Percentiles rank a stretch among this genome's conserved stretches.
These are phyloP conservation scores for Solanum hybrid DNA, from an alignment of 305 asterid species.

Conservation along the genomic window DNA sequence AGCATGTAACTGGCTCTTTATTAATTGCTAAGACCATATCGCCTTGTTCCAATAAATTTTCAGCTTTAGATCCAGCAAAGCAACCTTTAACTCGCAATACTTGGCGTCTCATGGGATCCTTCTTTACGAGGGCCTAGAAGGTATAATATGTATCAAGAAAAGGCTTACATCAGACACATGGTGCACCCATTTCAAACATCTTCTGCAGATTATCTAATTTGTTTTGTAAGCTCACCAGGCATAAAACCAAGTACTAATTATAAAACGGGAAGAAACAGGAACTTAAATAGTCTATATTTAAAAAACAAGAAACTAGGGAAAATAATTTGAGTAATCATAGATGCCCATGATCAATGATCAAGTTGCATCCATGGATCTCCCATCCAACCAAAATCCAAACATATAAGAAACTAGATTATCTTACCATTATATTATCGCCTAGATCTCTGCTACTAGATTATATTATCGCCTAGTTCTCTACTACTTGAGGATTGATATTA, in stretches of 20 bases:
- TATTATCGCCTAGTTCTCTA: background rate
- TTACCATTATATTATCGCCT: background rate
- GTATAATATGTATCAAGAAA: conserved; percentile 13
- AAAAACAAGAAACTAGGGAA: background rate
- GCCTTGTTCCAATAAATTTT: conserved; percentile 74
- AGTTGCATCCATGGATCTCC: background rate
- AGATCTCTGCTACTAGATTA: background rate
- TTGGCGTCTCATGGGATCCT: conserved; percentile 90
- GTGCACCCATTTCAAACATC: background rate
- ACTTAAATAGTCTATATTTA: background rate
- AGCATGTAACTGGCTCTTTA: conserved; percentile 87
- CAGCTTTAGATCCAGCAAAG: conserved; percentile 88
- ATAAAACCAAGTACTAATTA: background rate
- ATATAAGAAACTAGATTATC: background rate
- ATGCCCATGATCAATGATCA: background rate
- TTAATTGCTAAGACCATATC: conserved; percentile 95
- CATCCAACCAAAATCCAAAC: background rate
- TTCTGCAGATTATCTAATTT: background rate
- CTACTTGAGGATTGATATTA: background rate
- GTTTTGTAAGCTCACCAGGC: background rate
- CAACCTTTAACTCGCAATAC: conserved; percentile 95
- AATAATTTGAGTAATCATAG: background rate
- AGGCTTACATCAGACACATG: background rate
- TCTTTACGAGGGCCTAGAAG: conserved; percentile 74
- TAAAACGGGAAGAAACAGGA: background rate